A percentile compares a stretch with the other conserved stretches of the same genome.
Conservation (phyloP, 257 asterid genomes). For the Przewalskia tangutica region DNA sequence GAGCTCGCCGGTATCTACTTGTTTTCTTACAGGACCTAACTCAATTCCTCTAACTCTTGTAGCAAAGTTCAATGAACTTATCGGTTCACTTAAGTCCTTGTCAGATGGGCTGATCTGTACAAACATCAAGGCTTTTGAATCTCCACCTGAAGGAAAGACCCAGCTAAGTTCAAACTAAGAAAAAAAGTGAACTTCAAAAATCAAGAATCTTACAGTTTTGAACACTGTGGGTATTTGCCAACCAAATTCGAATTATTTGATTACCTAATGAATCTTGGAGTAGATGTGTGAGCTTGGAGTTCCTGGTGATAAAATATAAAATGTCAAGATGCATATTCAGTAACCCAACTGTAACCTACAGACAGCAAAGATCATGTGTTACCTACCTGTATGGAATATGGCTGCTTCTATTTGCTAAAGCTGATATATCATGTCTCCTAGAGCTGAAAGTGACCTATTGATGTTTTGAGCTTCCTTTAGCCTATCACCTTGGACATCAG, state of each 20-base stretch:
- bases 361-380: background rate
- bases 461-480: conserved; percentile 99
- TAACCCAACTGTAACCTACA: background rate
- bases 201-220: background rate
- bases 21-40: conserved; percentile 75
- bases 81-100: conserved; percentile 71
- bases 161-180: background rate
- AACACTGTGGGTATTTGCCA: background rate
- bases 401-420: conserved; percentile 92
- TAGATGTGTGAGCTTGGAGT: conserved; percentile 89
- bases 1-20: conserved; percentile 69
- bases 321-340: background rate
- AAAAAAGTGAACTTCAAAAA: background rate
- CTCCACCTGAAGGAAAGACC: conserved; percentile 56
- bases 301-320: conserved; percentile 28
- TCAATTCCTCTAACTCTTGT: conserved; percentile 90
- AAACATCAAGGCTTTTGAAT: conserved; percentile 91
- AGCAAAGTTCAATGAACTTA: conserved; percentile 91
- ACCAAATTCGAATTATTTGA: too few species aligned
- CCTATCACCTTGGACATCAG: conserved; percentile 94
- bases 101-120: conserved; percentile 98
- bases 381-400: conserved; percentile 98
- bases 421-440: conserved; percentile 89
- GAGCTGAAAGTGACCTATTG: conserved; percentile 95
- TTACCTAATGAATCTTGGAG: conserved; percentile 94